Conservation (phyloP, 1,139 yeast genomes). For the Saccharomyces pastorianus region DNA sequence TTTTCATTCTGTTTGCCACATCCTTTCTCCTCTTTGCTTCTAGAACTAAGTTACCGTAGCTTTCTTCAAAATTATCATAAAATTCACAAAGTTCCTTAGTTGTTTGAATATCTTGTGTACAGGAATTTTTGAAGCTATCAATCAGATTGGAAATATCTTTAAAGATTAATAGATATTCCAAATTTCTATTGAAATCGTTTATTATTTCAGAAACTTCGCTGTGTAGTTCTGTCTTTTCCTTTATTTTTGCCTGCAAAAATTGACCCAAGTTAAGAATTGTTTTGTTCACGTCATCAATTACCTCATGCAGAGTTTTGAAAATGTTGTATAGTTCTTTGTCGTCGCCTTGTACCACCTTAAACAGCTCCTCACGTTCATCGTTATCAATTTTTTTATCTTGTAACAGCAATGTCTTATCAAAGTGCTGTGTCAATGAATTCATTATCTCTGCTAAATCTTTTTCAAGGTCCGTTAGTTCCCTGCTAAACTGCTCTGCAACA, state of each 20-base stretch:
- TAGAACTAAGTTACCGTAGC: slow-evolving; percentile 42
- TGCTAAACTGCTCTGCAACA: slow-evolving; percentile 14
- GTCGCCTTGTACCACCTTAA: slow-evolving; percentile 37
- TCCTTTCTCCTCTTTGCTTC: slow-evolving; percentile 44
- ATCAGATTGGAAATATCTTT: slow-evolving; percentile 23
- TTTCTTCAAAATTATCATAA: slow-evolving; percentile 40
- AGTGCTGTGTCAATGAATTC: slow-evolving; percentile 70
- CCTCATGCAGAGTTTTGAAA: slow-evolving; percentile 30
- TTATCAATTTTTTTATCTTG: slow-evolving; percentile 21
- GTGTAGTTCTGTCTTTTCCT: slow-evolving; percentile 20
- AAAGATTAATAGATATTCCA: slow-evolving; percentile 22
- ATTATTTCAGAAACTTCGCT: slow-evolving; percentile 23
- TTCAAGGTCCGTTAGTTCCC: slow-evolving; percentile 46
- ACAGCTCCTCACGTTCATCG: slow-evolving; percentile 31
- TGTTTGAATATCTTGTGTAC: slow-evolving; percentile 26
- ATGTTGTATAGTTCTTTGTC: slow-evolving; percentile 34
- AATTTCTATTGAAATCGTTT: slow-evolving; percentile 21
- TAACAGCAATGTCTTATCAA: slow-evolving; percentile 55
- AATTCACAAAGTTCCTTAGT: slow-evolving; percentile 37
- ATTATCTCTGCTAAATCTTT: slow-evolving; percentile 62
- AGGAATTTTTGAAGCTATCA: slow-evolving; percentile 19
- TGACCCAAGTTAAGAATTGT: slow-evolving; percentile 29
- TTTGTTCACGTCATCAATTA: slow-evolving; percentile 26
- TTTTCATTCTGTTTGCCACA: slow-evolving; percentile 35
- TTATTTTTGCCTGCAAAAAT: slow-evolving; percentile 9